Percentiles rank a stretch among this genome's conserved stretches.
These are phyloP conservation scores for Lichtheimia corymbifera DNA, from an alignment of 371 early-diverging fungal species.

Conservation along the genomic window DNA sequence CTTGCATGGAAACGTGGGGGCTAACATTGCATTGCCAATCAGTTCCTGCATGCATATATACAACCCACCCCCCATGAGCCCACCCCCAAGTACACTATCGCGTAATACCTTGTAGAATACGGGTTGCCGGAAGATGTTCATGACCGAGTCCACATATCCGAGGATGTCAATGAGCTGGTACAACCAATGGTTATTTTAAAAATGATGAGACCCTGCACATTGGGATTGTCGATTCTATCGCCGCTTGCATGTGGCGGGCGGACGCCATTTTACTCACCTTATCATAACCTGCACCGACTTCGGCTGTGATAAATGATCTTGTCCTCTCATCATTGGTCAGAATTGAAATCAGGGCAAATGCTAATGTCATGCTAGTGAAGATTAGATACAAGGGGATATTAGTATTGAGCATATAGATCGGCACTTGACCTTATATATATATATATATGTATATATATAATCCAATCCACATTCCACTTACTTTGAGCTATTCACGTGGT, in stretches of 20 bases:
- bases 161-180: constrained; percentile 2
- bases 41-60: background rate
- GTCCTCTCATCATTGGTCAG: constrained; percentile 47
- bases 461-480: no score
- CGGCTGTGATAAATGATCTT: constrained; percentile 40
- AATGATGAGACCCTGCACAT: no score
- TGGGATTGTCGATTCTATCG: no score
- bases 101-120: constrained; percentile 36
- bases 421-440: no score
- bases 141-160: constrained; percentile 24
- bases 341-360: constrained; percentile 39
- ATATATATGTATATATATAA: no score
- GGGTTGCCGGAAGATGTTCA: constrained; percentile 23
- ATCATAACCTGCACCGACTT: constrained; percentile 47
- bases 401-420: no score
- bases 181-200: background rate
- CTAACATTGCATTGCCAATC: constrained; percentile 9
- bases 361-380: constrained; percentile 18
- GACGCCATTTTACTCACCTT: constrained; percentile 23
- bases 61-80: background rate
- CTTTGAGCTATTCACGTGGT: background rate
- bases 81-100: background rate
- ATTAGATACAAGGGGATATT: no score
- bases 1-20: constrained; percentile 54
- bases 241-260: no score